phyloP scores from a whole-genome alignment of 2,329 filamentous ascomycete species.

The Hypoxylon sp. region DNA sequence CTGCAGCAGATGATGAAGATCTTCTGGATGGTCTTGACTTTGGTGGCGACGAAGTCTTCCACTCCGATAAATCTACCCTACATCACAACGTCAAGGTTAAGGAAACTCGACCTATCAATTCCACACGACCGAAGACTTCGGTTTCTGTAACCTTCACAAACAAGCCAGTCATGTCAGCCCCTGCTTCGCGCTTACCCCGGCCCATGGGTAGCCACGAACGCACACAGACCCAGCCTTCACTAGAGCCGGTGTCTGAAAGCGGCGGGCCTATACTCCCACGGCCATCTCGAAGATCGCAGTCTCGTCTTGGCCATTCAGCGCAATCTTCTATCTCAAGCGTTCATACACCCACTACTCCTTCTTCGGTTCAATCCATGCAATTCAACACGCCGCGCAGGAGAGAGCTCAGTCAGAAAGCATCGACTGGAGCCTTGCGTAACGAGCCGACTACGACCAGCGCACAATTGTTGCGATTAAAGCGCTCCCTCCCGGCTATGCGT shows the following conservation, averaged over 20 bases:
- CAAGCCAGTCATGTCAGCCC: slow-evolving; percentile 68
- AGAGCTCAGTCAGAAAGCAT: slow-evolving; percentile 70
- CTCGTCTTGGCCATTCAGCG: slow-evolving; percentile 76
- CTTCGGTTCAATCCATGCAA: slow-evolving; percentile 67
- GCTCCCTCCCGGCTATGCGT: slow-evolving; percentile 74
- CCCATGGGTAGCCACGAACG: slow-evolving; percentile 78
- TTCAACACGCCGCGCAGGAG: slow-evolving; percentile 74
- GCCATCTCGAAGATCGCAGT: slow-evolving; percentile 73
- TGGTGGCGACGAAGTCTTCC: slow-evolving; percentile 85
- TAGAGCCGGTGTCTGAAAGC: slow-evolving; percentile 95
- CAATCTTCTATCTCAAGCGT: slow-evolving; percentile 78
- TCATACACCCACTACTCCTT: slow-evolving; percentile 72
- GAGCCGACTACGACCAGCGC: slow-evolving; percentile 76
- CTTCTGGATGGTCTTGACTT: slow-evolving; percentile 90
- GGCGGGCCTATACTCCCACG: slow-evolving; percentile 77
- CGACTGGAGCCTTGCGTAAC: slow-evolving; percentile 67
- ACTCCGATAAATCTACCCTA: slow-evolving; percentile 83
- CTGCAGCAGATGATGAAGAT: slow-evolving; percentile 75
- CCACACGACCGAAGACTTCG: slow-evolving; percentile 79
- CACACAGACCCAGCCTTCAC: slow-evolving; percentile 75
- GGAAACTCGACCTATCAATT: slow-evolving; percentile 76
- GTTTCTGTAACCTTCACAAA: slow-evolving; percentile 94
- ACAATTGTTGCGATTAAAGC: slow-evolving; percentile 75
- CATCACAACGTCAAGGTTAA: slow-evolving; percentile 95
- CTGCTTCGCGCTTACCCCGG: slow-evolving; percentile 82